Percentiles rank a stretch among this genome's conserved stretches.
Evolutionary conservation across 164 flowering plant species (phyloP).

Genomic region (Berberis thunbergii): DNA sequence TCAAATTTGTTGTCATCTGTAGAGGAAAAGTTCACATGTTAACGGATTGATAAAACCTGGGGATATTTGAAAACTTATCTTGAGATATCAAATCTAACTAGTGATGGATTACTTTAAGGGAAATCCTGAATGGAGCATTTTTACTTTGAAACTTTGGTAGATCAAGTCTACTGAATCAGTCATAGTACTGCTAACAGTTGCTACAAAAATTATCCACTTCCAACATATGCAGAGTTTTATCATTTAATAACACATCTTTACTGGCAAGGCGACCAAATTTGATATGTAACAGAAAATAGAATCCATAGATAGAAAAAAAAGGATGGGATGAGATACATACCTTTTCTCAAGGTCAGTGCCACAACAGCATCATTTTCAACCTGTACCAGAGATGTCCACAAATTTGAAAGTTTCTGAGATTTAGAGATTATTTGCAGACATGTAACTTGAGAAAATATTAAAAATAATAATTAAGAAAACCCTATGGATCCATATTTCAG

Average conservation of each 20-base stretch:
- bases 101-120: too few species aligned
- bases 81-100: too few species aligned
- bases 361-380: slow-evolving; percentile 96
- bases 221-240: too few species aligned
- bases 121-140: too few species aligned
- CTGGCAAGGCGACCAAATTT: neutral
- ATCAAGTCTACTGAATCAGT: too few species aligned
- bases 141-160: too few species aligned
- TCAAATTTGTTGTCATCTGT: slow-evolving; percentile 82
- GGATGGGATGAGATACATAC: slow-evolving; percentile 22
- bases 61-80: neutral
- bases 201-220: too few species aligned
- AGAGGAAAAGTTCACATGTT: slow-evolving; percentile 7
- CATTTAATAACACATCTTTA: neutral
- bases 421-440: neutral
- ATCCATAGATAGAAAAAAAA: neutral
- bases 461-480: neutral
- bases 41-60: neutral
- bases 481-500: neutral
- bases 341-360: slow-evolving; percentile 85
- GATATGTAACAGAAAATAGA: neutral
- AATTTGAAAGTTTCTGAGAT: too few species aligned
- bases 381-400: slow-evolving; percentile 30
- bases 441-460: neutral
- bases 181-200: too few species aligned